Percentiles rank a stretch among this genome's conserved stretches.
These are phyloP conservation scores for Paulownia fortunei DNA, from an alignment of 257 asterid genomes.

Conservation along the genomic window DNA sequence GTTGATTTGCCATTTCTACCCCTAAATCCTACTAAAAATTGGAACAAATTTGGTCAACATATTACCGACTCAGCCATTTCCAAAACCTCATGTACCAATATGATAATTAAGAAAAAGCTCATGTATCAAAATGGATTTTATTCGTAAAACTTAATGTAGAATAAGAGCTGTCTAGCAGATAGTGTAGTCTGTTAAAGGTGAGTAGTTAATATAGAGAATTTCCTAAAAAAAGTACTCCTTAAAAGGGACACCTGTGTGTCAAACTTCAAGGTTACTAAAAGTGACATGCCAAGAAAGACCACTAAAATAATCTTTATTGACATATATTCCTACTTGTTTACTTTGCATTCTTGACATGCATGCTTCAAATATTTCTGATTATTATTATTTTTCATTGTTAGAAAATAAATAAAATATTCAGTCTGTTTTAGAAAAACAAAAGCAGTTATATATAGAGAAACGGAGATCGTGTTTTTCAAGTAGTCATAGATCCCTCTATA, in stretches of 20 bases:
- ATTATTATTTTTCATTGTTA: too few relatives aligned
- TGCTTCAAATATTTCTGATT: neutral
- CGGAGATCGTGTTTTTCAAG: neutral
- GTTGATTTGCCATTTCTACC: neutral
- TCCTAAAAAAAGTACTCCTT: neutral
- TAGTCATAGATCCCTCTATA: neutral
- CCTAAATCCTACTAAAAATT: neutral
- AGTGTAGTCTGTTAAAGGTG: neutral
- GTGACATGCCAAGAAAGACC: neutral
- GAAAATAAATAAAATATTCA: too few relatives aligned
- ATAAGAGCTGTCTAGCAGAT: neutral
- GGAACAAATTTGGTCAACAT: neutral
- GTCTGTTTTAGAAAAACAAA: neutral
- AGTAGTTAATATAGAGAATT: neutral
- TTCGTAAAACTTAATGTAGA: neutral
- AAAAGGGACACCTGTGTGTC: neutral
- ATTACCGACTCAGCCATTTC: neutral
- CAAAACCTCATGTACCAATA: neutral
- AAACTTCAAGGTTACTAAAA: neutral
- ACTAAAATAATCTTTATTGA: neutral
- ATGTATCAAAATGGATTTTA: too few relatives aligned
- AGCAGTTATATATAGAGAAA: neutral
- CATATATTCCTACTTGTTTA: neutral
- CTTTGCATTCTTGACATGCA: too few relatives aligned
- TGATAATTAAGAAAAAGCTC: too few relatives aligned